Evolutionary conservation across 2,329 filamentous ascomycete genomes (phyloP), one percentile per base, ranked within the genome.

Genomic region (Rachicladosporium sp.): DNA sequence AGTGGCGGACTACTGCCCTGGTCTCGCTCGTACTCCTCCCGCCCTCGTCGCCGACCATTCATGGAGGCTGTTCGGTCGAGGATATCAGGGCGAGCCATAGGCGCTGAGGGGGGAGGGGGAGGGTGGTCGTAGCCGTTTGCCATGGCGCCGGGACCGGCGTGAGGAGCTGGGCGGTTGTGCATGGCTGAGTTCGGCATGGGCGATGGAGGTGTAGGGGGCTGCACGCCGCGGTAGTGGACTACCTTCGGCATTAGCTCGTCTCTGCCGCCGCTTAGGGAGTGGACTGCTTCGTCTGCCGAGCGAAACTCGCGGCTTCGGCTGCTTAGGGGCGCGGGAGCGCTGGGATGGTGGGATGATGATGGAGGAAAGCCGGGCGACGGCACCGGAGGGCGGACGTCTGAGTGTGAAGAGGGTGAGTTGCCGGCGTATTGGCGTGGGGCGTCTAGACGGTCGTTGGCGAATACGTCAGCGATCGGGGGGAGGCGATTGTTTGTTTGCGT

Each of bases 281-380:
- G 83, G 44, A 96, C 88, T 2, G 86, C 91, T 58, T 98, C 91
- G 60, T 98, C 91, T 9, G 91, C 91, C 3, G 89, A 95, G 53
- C 87, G 83, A 63, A 93, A 96, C 57, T 96, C 91, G 42, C 89
- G 76, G 8, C 79, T 70, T 43, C 89, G 77, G 12, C 59, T 56
- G 10, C 62, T 62, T 8, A 75, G 69, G 2, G 72, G 74, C 6
- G 67, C 62, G 35, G 71, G 68, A 38, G 64, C 62, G 12, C 60
- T 46, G 47, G 69, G 52, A 43, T 66, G 69, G 5, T 53, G 50
- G 15, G 62, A 61, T 21, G 45, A 43, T 41, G 69, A 73, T 40
- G 70, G 74, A 21, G 79, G 77, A 49, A 86, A 83, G 43, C 80
- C 74, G 2, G 87, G 88, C 1, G 87, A 93, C 0, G 84, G 76